Conservation (phyloP, 164 flowering plant species). For the Platanus orientalis region DNA sequence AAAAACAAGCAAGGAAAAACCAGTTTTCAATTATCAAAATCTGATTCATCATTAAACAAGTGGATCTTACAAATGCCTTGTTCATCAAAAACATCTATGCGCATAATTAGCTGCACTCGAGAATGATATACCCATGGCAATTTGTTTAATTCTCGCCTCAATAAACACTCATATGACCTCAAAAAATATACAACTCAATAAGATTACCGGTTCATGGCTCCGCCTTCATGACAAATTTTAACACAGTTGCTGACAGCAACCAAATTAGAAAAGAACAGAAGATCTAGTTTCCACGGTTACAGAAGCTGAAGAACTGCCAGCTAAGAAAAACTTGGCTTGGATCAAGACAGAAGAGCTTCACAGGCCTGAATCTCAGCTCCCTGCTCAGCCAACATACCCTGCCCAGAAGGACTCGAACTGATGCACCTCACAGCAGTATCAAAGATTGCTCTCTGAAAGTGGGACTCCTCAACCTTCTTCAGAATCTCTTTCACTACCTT, state of each 20-base stretch:
- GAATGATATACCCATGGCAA: slow-evolving; percentile 22
- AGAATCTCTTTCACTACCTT: slow-evolving; percentile 56
- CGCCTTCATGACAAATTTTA: slow-evolving; percentile 11
- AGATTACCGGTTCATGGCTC: slow-evolving; percentile 20
- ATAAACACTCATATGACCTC: slow-evolving; percentile 20
- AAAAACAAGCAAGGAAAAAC: too few relatives aligned
- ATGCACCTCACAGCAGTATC: slow-evolving; percentile 38
- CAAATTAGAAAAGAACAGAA: background rate
- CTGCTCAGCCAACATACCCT: slow-evolving; percentile 48
- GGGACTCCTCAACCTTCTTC: slow-evolving; percentile 52
- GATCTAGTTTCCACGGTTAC: slow-evolving; percentile 11
- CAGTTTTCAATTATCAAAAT: too few relatives aligned
- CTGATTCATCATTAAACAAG: slow-evolving; percentile 30
- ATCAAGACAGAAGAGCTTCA: slow-evolving; percentile 36
- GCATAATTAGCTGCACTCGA: slow-evolving; percentile 4
- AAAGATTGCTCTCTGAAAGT: slow-evolving; percentile 41
- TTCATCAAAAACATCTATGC: slow-evolving; percentile 6
- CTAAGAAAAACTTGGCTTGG: background rate
- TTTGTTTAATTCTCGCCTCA: slow-evolving; percentile 5
- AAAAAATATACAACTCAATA: slow-evolving; percentile 30
- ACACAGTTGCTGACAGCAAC: slow-evolving; percentile 22
- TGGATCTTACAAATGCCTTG: slow-evolving; percentile 18
- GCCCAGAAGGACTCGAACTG: slow-evolving; percentile 35
- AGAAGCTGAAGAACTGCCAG: slow-evolving; percentile 9
- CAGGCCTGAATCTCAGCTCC: slow-evolving; percentile 60